Base-by-base conservation (phyloP, 257 asterid genomes). In the Plantago elongata region DNA sequence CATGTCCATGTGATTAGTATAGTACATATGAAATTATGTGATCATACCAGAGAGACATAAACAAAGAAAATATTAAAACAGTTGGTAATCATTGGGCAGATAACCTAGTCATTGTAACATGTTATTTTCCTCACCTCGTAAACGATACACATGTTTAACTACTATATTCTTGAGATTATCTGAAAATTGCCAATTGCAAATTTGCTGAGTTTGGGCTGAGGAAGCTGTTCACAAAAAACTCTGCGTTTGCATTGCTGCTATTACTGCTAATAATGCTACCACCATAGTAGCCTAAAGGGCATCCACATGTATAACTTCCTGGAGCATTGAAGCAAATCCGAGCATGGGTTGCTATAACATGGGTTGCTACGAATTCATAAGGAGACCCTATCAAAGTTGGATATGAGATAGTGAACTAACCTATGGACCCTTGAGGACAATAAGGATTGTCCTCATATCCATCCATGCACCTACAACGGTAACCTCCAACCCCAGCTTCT, bases 401-500 rank as follows among this genome's bases (percentile, higher is more conserved):
- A 16, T 27, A 54, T 29, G 5, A 34, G 40, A 14, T 52, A 45
- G 13, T 27, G 15, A 55, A 51, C 74, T 37, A n/a, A 73, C 78
- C 78, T 6, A 8, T 15, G 55, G 71, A 73, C 7, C 78, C 78
- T 34, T 45, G 65, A 14, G 68, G 56, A 15, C 68, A 74, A 12
- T 73, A 68, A 38, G 78, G 74, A 47, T 63, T 73, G 17, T 74
- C 74, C 18, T 46, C 29, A 15, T 68, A 72, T 18, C 77, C 77
- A 13, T 8, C 16, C 17, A 29, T 9, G 59, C 78, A 73, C 7
- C 13, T 15, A 34, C 71, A 73, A 1, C 67, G 15, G 22, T 73
- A 68, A 8, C 74, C 74, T 45, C 68, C 68, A 14, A 60, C 61
- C 8, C 61, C 70, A 5, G 54, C 65, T 18, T 16, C 64, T 0